These are phyloP conservation scores for Odontarrhena argentea DNA, from an alignment of 345 rosid genomes.

Conservation along the genomic window DNA sequence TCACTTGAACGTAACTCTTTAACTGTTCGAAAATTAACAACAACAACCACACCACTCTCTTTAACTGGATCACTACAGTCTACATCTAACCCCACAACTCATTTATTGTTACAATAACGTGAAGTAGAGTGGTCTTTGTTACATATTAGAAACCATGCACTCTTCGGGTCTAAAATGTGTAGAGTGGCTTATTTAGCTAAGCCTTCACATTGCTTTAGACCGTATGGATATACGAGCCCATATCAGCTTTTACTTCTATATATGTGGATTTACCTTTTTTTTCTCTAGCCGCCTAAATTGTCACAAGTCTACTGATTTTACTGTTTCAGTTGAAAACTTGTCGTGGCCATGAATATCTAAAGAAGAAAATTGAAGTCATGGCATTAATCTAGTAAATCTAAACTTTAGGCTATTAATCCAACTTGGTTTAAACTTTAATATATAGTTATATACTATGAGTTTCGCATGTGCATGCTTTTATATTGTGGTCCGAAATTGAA, in stretches of 20 bases:
- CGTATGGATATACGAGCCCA: conserved; percentile 24
- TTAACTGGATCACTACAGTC: neutral
- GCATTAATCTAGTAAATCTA: neutral
- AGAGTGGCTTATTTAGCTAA: conserved; percentile 19
- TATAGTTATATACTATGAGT: neutral
- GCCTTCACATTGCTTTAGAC: conserved; percentile 16
- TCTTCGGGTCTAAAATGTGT: conserved; percentile 31
- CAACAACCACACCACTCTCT: neutral
- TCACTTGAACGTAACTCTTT: too few relatives aligned
- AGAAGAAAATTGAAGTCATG: neutral
- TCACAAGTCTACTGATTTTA: conserved; percentile 20
- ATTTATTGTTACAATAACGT: conserved; percentile 26
- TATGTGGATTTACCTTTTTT: conserved; percentile 1
- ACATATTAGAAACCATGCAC: conserved; percentile 19
- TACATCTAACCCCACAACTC: conserved; percentile 13
- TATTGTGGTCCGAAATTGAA: conserved; percentile 25
- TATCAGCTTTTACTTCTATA: neutral
- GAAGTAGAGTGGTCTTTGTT: conserved; percentile 17
- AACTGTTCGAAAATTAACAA: neutral
- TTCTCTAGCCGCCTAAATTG: neutral
- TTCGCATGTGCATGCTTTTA: conserved; percentile 32
- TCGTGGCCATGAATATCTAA: neutral
- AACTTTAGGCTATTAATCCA: neutral
- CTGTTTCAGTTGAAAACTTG: neutral
- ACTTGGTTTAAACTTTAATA: neutral